Conservation (phyloP, 163 green algal species). For the Scenedesmus sp. region DNA sequence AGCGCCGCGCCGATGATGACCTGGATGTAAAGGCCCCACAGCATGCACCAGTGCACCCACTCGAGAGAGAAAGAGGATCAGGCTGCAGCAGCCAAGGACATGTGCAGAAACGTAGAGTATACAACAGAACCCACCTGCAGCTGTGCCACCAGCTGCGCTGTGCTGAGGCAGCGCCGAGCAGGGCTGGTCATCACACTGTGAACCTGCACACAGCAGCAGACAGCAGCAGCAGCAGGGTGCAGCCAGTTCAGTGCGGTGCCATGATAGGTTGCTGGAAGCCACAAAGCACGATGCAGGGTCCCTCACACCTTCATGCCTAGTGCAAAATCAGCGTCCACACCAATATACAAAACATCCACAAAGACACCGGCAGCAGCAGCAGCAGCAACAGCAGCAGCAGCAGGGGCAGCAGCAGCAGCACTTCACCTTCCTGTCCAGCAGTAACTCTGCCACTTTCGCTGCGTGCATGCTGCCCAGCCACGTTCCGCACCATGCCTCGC, state of each 20-base stretch:
- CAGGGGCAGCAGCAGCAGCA: background rate
- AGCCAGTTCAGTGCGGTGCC: background rate
- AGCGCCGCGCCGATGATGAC: conserved; percentile 40
- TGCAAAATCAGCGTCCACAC: background rate
- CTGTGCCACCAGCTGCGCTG: conserved; percentile 61
- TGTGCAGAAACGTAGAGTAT: background rate
- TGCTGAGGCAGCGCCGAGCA: conserved; percentile 58
- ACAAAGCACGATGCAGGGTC: too few relatives aligned
- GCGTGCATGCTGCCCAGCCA: too few relatives aligned
- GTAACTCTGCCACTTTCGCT: background rate
- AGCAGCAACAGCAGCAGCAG: background rate
- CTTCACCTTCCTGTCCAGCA: background rate
- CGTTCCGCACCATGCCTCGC: too few relatives aligned
- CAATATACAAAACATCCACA: background rate
- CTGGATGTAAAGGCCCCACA: too few relatives aligned
- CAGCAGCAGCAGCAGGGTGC: background rate
- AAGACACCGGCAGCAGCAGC: background rate
- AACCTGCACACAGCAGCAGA: background rate
- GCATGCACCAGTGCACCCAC: too few relatives aligned
- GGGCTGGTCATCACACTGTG: conserved; percentile 62
- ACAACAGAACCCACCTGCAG: conserved; percentile 43
- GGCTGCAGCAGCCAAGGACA: too few relatives aligned
- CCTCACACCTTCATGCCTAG: too few relatives aligned
- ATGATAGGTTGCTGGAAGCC: too few relatives aligned
- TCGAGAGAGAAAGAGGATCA: too few relatives aligned